Evolutionary conservation across 371 early-diverging fungal species (phyloP), one percentile per base, ranked within the genome.

Genomic region (Apophysomyces trapeziformis): DNA sequence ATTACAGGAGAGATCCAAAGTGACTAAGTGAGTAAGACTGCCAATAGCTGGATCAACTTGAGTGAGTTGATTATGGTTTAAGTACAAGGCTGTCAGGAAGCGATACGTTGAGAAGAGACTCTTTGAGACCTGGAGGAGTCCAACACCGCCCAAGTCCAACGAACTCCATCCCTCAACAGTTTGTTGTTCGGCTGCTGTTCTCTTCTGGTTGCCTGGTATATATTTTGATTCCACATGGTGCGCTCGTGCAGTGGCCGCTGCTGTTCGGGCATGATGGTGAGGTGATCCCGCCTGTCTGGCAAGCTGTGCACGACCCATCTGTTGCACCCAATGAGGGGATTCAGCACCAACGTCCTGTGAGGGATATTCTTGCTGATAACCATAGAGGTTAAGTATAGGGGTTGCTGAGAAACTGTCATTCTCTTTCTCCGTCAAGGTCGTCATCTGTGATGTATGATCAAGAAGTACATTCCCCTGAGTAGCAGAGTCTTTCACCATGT

Each of bases 141-240:
- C 85, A 92, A 95, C 92, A 37, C 95, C 94, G 35, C 94, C 92
- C 54, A 94, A 68, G 75, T 94, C 95, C 21, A 94, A 69, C 3
- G 80, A 79, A 7, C 87, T 87, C 93, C 93, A 94, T 47, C 78
- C 78, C 61, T 78, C 36, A 37, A 12, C 35, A 13, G 75, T 65
- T n/a, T 59, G 46, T 45, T 45, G 46, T 6, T 45, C 46, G 16
- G 46, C 16, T 2, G 4, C 43, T 12, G 16, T 45, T 13, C n/a
- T 5, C 2, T 45, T 45, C 13, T 18, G 13, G 16, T 45, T 45
- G 16, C 46, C 16, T 18, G 13, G 16, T 13, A n/a, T 45, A n/a
- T 45, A 35, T 32, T 18, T 65, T 32, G 62, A 11, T 6, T n/a
- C 32, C 59, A 45, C 71, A 62, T 65, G n/a, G 26, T 67, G 63